Percentiles rank a stretch among this genome's conserved stretches.
phyloP scores from a whole-genome alignment of 2,329 filamentous ascomycete genomes.

The Amylocarpus encephaloides region DNA sequence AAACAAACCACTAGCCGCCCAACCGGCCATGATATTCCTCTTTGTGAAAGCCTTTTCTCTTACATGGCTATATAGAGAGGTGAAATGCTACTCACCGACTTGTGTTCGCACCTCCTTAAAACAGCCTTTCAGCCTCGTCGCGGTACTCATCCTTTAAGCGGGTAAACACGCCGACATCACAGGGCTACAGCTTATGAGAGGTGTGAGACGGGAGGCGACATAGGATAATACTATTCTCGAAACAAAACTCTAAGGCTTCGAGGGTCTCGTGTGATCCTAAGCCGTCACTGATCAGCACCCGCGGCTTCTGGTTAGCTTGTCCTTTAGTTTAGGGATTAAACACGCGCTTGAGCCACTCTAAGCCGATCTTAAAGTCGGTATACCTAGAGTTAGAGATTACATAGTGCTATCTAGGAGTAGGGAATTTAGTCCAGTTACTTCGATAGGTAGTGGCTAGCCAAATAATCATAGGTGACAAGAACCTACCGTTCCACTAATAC shows the following conservation, averaged over 20 bases:
- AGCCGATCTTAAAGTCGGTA: conserved; percentile 1
- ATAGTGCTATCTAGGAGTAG: conserved; percentile 1
- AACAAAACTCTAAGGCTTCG: not conserved
- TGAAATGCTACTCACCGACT: not conserved
- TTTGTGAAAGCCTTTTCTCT: not conserved
- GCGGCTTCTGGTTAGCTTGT: not conserved
- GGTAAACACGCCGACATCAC: not conserved
- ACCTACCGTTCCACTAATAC: too few species aligned
- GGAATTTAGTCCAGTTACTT: not conserved
- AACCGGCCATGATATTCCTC: not conserved
- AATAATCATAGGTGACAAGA: too few species aligned
- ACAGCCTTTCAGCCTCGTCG: not conserved
- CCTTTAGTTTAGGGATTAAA: not conserved
- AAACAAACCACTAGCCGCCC: not conserved
- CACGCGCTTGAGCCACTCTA: not conserved
- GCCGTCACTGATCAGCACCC: not conserved
- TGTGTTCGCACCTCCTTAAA: not conserved
- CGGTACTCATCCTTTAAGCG: not conserved
- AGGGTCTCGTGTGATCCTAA: conserved; percentile 1
- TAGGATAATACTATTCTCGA: not conserved
- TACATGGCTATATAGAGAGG: not conserved
- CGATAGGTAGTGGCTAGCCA: too few species aligned
- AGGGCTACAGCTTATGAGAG: too few species aligned
- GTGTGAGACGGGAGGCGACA: too few species aligned
- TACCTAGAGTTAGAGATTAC: not conserved